phyloP scores from a whole-genome alignment of 169 alveolate species.

The Plasmodium sp. region DNA sequence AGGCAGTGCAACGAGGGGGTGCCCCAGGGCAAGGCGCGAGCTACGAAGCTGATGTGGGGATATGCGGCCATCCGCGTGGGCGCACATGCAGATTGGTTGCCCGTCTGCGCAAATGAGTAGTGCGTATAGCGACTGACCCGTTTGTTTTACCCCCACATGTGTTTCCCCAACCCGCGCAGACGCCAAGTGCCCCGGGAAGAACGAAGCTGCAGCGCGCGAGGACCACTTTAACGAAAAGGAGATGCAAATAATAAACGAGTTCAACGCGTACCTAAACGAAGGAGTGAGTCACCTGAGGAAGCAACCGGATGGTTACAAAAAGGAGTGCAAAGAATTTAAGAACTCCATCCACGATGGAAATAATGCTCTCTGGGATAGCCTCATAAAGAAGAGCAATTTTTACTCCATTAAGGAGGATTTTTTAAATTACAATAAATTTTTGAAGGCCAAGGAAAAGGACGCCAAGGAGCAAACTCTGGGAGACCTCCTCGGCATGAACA shows the following conservation, averaged over 20 bases:
- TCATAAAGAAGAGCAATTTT: slow-evolving; percentile 49
- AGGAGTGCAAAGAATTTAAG: slow-evolving; percentile 9
- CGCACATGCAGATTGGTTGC: neutral
- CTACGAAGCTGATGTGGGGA: neutral
- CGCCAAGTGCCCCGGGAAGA: neutral
- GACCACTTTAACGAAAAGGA: neutral
- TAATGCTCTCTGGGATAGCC: slow-evolving; percentile 20
- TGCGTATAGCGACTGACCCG: neutral
- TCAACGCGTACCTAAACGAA: slow-evolving; percentile 12
- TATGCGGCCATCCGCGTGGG: neutral
- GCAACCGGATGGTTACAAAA: neutral
- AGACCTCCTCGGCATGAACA: slow-evolving; percentile 47
- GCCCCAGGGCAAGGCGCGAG: neutral
- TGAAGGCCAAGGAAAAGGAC: slow-evolving; percentile 13
- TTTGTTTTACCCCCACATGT: neutral
- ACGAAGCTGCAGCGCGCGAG: neutral
- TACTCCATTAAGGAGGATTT: slow-evolving; percentile 45
- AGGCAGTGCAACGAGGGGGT: neutral
- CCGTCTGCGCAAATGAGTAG: neutral
- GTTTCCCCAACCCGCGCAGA: neutral
- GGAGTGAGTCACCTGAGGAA: neutral
- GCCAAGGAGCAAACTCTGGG: slow-evolving; percentile 26
- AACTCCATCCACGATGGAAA: neutral
- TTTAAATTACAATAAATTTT: slow-evolving; percentile 60
- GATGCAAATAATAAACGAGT: slow-evolving; percentile 21